Conservation (phyloP, 2,329 filamentous ascomycete species). For the Furcasterigmium sp. region DNA sequence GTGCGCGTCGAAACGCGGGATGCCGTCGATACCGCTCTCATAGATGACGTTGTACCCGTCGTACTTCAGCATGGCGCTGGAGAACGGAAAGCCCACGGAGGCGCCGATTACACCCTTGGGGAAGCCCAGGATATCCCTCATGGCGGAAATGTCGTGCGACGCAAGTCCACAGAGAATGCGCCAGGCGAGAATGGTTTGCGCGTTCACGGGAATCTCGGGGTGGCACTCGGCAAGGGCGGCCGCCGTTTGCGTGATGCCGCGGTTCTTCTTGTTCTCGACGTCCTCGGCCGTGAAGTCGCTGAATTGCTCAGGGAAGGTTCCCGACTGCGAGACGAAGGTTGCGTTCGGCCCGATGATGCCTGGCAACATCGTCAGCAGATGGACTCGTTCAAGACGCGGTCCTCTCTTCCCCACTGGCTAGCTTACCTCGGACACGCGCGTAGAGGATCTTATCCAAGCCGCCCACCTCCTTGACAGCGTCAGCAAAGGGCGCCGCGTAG, state of each 20-base stretch:
- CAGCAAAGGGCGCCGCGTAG: constrained; percentile 42
- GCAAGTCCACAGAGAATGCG: too few species aligned
- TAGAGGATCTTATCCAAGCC: constrained; percentile 43
- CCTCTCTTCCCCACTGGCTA: too few species aligned
- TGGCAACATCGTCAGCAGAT: too few species aligned
- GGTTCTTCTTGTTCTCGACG: constrained; percentile 12
- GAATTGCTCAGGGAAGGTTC: constrained; percentile 38
- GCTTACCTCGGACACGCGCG: too few species aligned
- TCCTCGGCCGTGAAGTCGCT: constrained; percentile 29
- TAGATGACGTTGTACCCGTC: constrained; percentile 42
- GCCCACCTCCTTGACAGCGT: constrained; percentile 43
- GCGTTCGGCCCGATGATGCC: constrained; percentile 48
- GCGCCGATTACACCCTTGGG: constrained; percentile 39
- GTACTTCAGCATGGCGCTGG: constrained; percentile 33
- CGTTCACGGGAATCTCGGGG: too few species aligned
- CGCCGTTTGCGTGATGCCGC: too few species aligned
- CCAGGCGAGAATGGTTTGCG: too few species aligned
- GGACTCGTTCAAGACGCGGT: too few species aligned
- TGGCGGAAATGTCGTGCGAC: background rate
- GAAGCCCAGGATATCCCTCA: constrained; percentile 32
- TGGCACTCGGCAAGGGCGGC: constrained; percentile 18
- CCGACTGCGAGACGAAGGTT: constrained; percentile 40
- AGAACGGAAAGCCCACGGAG: constrained; percentile 17
- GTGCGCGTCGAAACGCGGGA: constrained; percentile 45
- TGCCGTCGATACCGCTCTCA: constrained; percentile 46